phyloP scores from a whole-genome alignment of 2,329 filamentous ascomycete genomes.

The Penicillium frequentans region DNA sequence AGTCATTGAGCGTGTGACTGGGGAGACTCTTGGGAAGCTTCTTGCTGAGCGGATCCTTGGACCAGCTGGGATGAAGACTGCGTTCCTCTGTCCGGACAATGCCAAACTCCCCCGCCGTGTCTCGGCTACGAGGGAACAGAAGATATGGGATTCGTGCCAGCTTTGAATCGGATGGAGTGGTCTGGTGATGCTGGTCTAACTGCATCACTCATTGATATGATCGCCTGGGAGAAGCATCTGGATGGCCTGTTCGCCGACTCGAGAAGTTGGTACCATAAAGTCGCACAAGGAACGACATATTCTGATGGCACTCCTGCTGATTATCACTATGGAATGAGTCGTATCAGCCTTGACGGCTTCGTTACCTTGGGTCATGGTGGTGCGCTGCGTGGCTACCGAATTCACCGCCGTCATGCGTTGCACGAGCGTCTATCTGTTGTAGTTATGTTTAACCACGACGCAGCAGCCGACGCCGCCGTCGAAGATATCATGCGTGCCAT shows the following conservation, averaged over 20 bases:
- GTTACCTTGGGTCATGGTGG: conserved; percentile 41
- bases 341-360: conserved; percentile 25
- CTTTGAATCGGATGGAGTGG: conserved; percentile 47
- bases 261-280: conserved; percentile 36
- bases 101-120: conserved; percentile 36
- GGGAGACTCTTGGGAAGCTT: conserved; percentile 35
- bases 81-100: conserved; percentile 40
- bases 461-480: conserved; percentile 25
- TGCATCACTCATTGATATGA: conserved; percentile 48
- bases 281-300: conserved; percentile 29
- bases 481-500: conserved; percentile 34
- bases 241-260: conserved; percentile 32
- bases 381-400: conserved; percentile 44
- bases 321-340: conserved; percentile 42
- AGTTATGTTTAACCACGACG: conserved; percentile 44
- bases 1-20: conserved; percentile 41
- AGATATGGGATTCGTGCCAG: conserved; percentile 36
- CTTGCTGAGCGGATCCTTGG: conserved; percentile 40
- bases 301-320: conserved; percentile 35
- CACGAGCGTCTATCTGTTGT: conserved; percentile 40
- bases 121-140: conserved; percentile 48
- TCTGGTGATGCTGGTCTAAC: conserved; percentile 48
- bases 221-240: conserved; percentile 47
- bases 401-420: conserved; percentile 37
- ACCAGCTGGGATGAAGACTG: conserved; percentile 46